phyloP scores from a whole-genome alignment of 352 stramenopile species.

The Phytopythium litorale region DNA sequence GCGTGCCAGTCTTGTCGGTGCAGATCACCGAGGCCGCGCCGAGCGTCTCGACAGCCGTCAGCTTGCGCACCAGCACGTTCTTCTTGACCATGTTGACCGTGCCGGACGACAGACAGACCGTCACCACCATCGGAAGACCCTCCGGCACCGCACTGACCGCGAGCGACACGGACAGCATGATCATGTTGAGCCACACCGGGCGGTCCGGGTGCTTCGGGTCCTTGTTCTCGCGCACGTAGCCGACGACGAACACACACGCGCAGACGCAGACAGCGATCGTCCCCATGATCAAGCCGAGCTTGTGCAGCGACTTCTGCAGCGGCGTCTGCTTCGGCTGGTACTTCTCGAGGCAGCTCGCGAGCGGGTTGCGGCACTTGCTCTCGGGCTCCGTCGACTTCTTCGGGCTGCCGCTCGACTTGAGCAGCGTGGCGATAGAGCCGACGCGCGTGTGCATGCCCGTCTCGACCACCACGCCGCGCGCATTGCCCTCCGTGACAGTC shows the following conservation, averaged over 20 bases:
- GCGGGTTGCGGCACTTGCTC: conserved; percentile 47
- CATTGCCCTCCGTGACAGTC: conserved; percentile 74
- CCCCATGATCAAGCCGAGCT: conserved; percentile 91
- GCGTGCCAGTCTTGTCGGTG: too few species aligned
- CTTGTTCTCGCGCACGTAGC: conserved; percentile 50
- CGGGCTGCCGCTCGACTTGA: conserved; percentile 37
- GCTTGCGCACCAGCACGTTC: too few species aligned
- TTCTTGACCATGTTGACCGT: too few species aligned
- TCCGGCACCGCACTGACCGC: too few species aligned
- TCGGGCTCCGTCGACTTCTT: conserved; percentile 10
- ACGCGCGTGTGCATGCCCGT: conserved; percentile 73
- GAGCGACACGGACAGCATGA: too few species aligned
- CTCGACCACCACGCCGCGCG: conserved; percentile 62
- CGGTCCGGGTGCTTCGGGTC: conserved; percentile 33
- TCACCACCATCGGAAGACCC: too few species aligned
- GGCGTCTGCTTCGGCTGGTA: conserved; percentile 82
- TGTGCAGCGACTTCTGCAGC: conserved; percentile 91
- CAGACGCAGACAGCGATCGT: conserved; percentile 79
- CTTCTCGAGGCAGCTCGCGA: conserved; percentile 49
- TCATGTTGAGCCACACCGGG: too few species aligned
- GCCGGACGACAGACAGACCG: too few species aligned
- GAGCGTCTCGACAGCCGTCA: too few species aligned
- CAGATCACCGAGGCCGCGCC: too few species aligned
- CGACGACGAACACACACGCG: conserved; percentile 90
- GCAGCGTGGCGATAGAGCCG: conserved; percentile 57